Evolutionary conservation across 2,329 filamentous ascomycete species (phyloP).

Genomic region (Colletotrichum sp.): DNA sequence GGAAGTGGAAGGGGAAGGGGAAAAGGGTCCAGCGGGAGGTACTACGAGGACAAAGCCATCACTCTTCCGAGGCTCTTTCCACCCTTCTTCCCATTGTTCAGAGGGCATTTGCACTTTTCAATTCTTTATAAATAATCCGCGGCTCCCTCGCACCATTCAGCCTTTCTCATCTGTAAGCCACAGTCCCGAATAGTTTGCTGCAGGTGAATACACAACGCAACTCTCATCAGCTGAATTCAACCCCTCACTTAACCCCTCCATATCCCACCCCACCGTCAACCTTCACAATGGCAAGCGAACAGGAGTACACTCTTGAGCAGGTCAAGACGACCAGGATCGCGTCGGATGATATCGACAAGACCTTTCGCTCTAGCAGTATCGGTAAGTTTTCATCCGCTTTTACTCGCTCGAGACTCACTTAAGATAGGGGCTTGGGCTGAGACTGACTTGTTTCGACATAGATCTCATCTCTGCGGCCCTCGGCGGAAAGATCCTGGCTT

Average conservation of each 20-base stretch:
- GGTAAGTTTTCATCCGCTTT: conserved; percentile 49
- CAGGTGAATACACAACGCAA: background rate
- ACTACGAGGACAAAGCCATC: background rate
- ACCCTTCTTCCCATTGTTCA: background rate
- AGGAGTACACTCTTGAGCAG: conserved; percentile 61
- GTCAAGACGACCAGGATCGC: conserved; percentile 54
- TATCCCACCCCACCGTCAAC: background rate
- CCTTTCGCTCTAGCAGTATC: conserved; percentile 66
- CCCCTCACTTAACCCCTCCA: background rate
- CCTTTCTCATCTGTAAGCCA: background rate
- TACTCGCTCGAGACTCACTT: background rate
- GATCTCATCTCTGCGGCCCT: conserved; percentile 66
- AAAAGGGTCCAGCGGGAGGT: background rate
- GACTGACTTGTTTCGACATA: conserved; percentile 30
- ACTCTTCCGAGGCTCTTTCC: background rate
- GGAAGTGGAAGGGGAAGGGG: background rate
- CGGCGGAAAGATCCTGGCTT: conserved; percentile 68
- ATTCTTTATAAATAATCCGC: background rate
- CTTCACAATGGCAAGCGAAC: conserved; percentile 40
- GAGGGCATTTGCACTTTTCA: background rate
- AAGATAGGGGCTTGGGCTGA: background rate
- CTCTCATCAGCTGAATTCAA: background rate
- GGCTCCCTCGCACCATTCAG: background rate
- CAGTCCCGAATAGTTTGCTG: background rate
- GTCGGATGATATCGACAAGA: conserved; percentile 62